phyloP scores from a whole-genome alignment of 345 rosid genomes.

The Aethionema arabicum region DNA sequence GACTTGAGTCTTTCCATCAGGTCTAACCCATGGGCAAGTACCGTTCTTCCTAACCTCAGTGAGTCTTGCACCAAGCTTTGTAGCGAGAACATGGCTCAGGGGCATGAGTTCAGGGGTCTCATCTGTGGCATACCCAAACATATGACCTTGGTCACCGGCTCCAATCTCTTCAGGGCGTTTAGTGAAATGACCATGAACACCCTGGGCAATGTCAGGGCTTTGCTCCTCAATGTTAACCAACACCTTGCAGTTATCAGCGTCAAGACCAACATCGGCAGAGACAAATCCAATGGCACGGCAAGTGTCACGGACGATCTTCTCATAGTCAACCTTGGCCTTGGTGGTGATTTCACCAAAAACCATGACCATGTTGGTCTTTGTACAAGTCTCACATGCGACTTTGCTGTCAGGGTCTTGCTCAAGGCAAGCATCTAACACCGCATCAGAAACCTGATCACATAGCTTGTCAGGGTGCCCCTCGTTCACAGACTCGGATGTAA shows the following conservation, averaged over 20 bases:
- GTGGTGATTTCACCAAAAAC: slow-evolving; percentile 81
- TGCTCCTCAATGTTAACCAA: slow-evolving; percentile 80
- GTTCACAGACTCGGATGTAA: slow-evolving; percentile 77
- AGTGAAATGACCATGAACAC: slow-evolving; percentile 74
- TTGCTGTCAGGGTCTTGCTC: slow-evolving; percentile 80
- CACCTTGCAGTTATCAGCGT: slow-evolving; percentile 74
- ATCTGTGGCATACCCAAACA: slow-evolving; percentile 78
- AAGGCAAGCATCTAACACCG: slow-evolving; percentile 77
- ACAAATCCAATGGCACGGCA: slow-evolving; percentile 66
- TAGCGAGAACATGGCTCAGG: slow-evolving; percentile 71
- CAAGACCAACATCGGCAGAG: slow-evolving; percentile 69
- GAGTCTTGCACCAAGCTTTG: slow-evolving; percentile 71
- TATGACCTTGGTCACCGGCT: slow-evolving; percentile 80
- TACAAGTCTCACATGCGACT: slow-evolving; percentile 82
- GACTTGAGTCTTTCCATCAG: slow-evolving; percentile 82
- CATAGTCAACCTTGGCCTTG: slow-evolving; percentile 69
- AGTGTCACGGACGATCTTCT: slow-evolving; percentile 75
- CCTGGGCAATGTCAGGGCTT: slow-evolving; percentile 79
- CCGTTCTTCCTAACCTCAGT: slow-evolving; percentile 83
- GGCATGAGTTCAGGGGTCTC: slow-evolving; percentile 79
- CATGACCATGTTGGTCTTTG: slow-evolving; percentile 87
- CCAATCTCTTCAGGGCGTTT: slow-evolving; percentile 79
- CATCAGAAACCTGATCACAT: slow-evolving; percentile 79
- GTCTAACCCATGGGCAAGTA: slow-evolving; percentile 69
- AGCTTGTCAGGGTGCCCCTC: slow-evolving; percentile 89